These are phyloP conservation scores for Otatea glauca DNA, from an alignment of 176 grass and related monocot species.

Conservation along the genomic window DNA sequence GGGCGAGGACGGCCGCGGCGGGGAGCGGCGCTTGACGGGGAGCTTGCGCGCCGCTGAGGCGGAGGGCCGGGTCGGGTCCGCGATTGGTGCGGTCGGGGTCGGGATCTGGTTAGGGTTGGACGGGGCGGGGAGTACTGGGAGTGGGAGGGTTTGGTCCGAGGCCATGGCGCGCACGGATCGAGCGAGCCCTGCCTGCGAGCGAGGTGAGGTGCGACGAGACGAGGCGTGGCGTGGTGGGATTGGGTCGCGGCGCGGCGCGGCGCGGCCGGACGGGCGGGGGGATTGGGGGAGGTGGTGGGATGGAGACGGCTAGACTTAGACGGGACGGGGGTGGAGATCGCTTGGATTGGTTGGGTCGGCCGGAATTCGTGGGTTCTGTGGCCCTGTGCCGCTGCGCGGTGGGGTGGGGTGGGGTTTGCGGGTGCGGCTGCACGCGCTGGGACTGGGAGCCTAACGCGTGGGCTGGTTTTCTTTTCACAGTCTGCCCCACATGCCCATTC, in stretches of 20 bases:
- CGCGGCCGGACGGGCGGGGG: constrained; percentile 34
- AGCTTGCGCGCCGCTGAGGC: constrained; percentile 73
- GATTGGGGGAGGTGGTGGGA: constrained; percentile 29
- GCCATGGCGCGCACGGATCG: constrained; percentile 65
- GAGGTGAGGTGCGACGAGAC: constrained; percentile 31
- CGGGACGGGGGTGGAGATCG: neutral
- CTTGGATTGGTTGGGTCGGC: constrained; percentile 39
- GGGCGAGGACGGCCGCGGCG: constrained; percentile 48
- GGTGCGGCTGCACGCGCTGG: neutral
- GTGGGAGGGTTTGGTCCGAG: constrained; percentile 58
- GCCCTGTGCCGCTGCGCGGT: neutral
- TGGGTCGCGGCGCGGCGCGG: constrained; percentile 48
- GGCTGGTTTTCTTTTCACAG: too few species aligned
- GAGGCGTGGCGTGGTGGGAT: constrained; percentile 38
- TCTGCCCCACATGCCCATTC: too few species aligned
- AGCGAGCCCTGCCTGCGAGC: constrained; percentile 1
- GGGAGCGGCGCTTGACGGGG: constrained; percentile 95
- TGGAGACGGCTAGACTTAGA: constrained; percentile 41
- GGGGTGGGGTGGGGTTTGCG: too few species aligned
- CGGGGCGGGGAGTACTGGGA: constrained; percentile 40
- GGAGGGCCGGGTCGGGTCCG: constrained; percentile 34
- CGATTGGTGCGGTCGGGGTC: constrained; percentile 49
- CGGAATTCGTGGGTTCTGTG: constrained; percentile 23
- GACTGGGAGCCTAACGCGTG: too few species aligned
- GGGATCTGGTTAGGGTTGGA: constrained; percentile 49